These are phyloP conservation scores for Diaporthe destruens DNA, from an alignment of 2,329 filamentous ascomycete species.

Conservation along the genomic window DNA sequence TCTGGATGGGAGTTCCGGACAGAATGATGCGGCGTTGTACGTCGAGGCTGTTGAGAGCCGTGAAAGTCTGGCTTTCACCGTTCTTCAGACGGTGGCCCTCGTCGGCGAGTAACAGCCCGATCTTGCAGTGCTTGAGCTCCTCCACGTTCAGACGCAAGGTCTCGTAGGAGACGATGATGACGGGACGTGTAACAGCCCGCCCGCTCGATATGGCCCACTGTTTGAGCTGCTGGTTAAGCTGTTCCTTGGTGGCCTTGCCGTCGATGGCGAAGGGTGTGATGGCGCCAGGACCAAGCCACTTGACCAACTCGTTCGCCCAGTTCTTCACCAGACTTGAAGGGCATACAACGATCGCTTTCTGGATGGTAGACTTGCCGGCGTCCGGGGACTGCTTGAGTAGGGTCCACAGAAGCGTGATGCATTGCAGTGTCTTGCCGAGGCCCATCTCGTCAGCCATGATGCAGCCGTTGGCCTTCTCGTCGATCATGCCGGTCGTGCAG, in stretches of 20 bases:
- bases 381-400: constrained; percentile 95
- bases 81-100: constrained; percentile 98
- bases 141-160: constrained; percentile 92
- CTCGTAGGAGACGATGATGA: constrained; percentile 98
- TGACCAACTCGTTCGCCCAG: constrained; percentile 96
- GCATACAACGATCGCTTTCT: constrained; percentile 97
- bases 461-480: constrained; percentile 92
- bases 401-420: constrained; percentile 97
- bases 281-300: constrained; percentile 95
- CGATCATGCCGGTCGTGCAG: constrained; percentile 95
- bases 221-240: constrained; percentile 87
- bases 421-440: constrained; percentile 95
- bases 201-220: constrained; percentile 96
- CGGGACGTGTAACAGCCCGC: constrained; percentile 88
- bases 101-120: constrained; percentile 93
- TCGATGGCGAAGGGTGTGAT: constrained; percentile 96
- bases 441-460: constrained; percentile 99
- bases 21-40: constrained; percentile 93
- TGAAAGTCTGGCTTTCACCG: constrained; percentile 95
- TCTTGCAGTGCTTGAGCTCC: constrained; percentile 88
- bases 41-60: constrained; percentile 88
- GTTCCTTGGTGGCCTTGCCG: constrained; percentile 95
- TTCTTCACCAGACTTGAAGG: constrained; percentile 97
- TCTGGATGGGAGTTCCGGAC: constrained; percentile 97
- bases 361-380: constrained; percentile 92